Evolutionary conservation across 2,329 filamentous ascomycete species (phyloP), one percentile per base, ranked within the genome.

Genomic region (Penicillium expansum): DNA sequence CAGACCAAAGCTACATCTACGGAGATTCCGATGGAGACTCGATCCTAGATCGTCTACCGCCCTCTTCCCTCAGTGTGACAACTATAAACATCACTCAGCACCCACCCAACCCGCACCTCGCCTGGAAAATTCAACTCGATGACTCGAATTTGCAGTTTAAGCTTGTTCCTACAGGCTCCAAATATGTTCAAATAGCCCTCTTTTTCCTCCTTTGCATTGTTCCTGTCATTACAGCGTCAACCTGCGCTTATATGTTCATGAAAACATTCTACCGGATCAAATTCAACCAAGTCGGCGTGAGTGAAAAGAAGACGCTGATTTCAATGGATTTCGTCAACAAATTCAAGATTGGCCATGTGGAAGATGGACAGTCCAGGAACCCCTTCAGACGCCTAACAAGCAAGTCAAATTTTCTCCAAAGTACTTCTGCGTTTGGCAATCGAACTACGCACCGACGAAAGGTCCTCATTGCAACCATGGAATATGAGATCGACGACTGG

Each of bases 401-500:
- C 45, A 74, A 65, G 54, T 75, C 72, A 3, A 69, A 67, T 4
- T 74, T 75, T 32, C 62, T 76, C 6, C 73, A 74, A 49, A 73
- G 68, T 48, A 74, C 64, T 7, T 68, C 73, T 22, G 70, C 68
- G 1, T 71, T 75, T 48, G 68, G 67, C 30, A 62, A 62, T 33
- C 69, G 66, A 39, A 61, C 63, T n/a, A 70, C 76, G 20, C 67
- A 63, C 35, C 59, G 77, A 43, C 76, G 83, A n/a, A 87, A 81
- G 32, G 82, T 87, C 2, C 78, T 89, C 22, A 86, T 89, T 52
- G 86, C 85, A 13, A 88, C 86, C 7, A 87, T 89, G 83, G 86
- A 89, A 70, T 89, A 89, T 71, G 85, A 88, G 59, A 88, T 89
- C 58, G 83, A 86, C 54, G 86, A 89, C 67, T 88, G 86, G 83